Evolutionary conservation across 768 basidiomycete species (phyloP), one percentile per base, ranked within the genome.

Genomic region (Pholiota microspora): DNA sequence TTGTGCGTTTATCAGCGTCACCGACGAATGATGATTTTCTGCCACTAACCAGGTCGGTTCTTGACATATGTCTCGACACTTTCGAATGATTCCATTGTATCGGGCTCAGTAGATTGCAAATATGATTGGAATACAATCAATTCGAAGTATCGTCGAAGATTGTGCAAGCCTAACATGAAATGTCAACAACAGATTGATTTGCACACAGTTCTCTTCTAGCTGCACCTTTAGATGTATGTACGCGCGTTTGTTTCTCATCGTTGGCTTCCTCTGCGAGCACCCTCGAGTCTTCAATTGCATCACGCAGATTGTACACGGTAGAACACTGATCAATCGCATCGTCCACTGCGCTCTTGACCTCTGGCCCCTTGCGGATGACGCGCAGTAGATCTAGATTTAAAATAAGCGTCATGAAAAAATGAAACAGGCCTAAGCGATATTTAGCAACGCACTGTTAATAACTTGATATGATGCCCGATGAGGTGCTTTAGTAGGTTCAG

Each of bases 121-220:
- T 95, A 96, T 0, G 94, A 86, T 66, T 95, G 92, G 76, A 95
- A 96, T 27, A 93, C 78, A 49, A 94, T 85, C 16, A 96, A 78
- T 62, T 86, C 84, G 53, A 92, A 94, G 68, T 94, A 95, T 51
- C 90, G 82, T 46, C 88, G 79, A 12, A 98, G 77, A 60, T 91
- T 89, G 46, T 89, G 86, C 24, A 95, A 67, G 2, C 89, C 90
- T 89, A 62, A 2, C 16, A 49, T 36, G 16, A 4, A 47, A 52
- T 18, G 53, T 28, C 23, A 56, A 44, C 57, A 54, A 16, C 60
- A 36, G 53, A 24, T 46, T 31, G 7, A 3, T 21, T 4, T 7
- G 3, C 21, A n/a, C n/a, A n/a, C n/a, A n/a, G n/a, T 7, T 28
- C 29, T 3, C 25, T 29, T 40, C 18, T 50, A 23, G n/a, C 51